Percentiles rank a stretch among this genome's conserved stretches.
Evolutionary conservation across 176 grass and related monocot genomes (phyloP).

Genomic region (Cenchrus americanus): DNA sequence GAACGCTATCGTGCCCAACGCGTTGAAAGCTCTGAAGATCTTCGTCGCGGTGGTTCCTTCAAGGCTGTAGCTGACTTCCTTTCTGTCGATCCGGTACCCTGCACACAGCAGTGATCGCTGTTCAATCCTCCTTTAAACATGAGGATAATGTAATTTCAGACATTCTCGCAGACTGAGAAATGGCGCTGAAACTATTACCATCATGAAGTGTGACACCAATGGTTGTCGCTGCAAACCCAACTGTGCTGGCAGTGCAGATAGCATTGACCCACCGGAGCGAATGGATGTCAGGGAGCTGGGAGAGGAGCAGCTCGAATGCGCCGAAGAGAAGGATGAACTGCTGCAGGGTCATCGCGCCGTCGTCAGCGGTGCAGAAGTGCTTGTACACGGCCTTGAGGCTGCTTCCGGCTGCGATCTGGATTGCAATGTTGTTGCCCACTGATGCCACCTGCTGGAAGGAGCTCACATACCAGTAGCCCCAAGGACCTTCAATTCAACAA

Average conservation of each 20-base stretch:
- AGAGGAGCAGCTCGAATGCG: constrained; percentile 64
- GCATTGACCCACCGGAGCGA: constrained; percentile 85
- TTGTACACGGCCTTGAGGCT: constrained; percentile 87
- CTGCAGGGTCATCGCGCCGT: constrained; percentile 55
- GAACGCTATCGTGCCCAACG: constrained; percentile 76
- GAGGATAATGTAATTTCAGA: neutral
- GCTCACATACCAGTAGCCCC: constrained; percentile 75
- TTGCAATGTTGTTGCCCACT: constrained; percentile 79
- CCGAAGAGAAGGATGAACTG: constrained; percentile 86
- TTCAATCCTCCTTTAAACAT: neutral
- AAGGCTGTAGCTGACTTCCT: constrained; percentile 51
- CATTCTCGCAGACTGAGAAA: neutral
- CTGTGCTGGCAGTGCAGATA: constrained; percentile 68
- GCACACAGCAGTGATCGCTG: neutral
- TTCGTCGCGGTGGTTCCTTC: constrained; percentile 55
- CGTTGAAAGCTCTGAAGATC: constrained; percentile 73
- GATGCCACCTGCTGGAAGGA: constrained; percentile 82
- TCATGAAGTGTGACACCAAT: constrained; percentile 68
- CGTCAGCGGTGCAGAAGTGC: constrained; percentile 22
- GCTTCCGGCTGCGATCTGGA: constrained; percentile 84
- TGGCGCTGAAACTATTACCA: constrained; percentile 39
- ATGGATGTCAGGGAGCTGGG: constrained; percentile 82
- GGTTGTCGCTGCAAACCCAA: constrained; percentile 69
- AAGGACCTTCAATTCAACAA: constrained; percentile 57
- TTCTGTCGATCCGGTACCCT: constrained; percentile 58